Evolutionary conservation across 805 yeast genomes (phyloP), one percentile per base, ranked within the genome.

Genomic region (Candida nitratophila): DNA sequence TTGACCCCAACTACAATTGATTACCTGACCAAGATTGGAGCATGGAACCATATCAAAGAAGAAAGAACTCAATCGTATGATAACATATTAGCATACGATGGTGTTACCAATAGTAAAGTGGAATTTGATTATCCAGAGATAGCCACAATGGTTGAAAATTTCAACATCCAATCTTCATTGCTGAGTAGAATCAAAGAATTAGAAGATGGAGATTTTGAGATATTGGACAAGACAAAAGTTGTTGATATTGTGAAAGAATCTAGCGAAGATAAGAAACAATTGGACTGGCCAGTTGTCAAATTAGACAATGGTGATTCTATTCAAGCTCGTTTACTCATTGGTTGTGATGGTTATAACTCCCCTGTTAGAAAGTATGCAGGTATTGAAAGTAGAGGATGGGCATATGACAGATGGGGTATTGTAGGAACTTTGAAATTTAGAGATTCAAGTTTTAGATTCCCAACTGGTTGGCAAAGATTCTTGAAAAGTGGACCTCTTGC

Each of bases 331-430:
- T 69, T 90, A n/a, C 68, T 90, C 19, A 78, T 93, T 15, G 99
- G 99, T 9, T 96, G 96, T 34, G 99, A 93, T 61, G 99, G 99
- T 1, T 88, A 81, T 61, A 87, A 89, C 61, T 89, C 97, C 1
- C 96, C 97, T 0, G 98, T 86, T 6, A 74, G 97, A 40, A 72
- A 75, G 49, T 90, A 75, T 56, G 83, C 97, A 0, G 80, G 77
- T 2, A 89, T 93, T 44, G 82, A 81, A 57, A 78, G 95, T 2
- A 74, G 96, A 40, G 99, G 99, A 15, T 93, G 98, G 98, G 77
- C 76, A 41, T 93, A 93, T 64, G 71, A 83, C 52, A 73, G 87
- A 40, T 86, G 81, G 66, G 99, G 98, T 1, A 81, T 90, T n/a
- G 99, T 93, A 3, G 96, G 93, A 0, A 85, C 96, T 0, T 63